Conservation (phyloP, 2,329 filamentous ascomycete species). For the Aureobasidium musti region DNA sequence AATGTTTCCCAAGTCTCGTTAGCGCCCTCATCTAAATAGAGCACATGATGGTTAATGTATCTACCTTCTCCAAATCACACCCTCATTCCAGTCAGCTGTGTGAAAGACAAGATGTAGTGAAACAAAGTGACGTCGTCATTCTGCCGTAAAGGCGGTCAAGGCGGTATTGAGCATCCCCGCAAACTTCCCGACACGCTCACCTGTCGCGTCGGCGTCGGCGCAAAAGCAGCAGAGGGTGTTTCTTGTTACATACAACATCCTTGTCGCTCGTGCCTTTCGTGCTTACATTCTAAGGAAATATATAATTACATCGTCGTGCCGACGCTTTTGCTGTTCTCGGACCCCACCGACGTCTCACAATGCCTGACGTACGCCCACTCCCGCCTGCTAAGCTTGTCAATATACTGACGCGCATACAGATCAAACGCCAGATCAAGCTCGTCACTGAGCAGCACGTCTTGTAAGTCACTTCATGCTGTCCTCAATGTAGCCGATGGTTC, state of each 20-base stretch:
- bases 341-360: constrained; percentile 29
- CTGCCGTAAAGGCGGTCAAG: constrained; percentile 9
- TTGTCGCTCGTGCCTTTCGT: neutral
- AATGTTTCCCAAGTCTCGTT: constrained; percentile 19
- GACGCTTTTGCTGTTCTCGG: neutral
- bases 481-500: neutral
- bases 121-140: neutral
- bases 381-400: constrained; percentile 14
- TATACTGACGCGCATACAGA: constrained; percentile 47
- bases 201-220: constrained; percentile 20
- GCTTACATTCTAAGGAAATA: neutral
- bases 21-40: constrained; percentile 27
- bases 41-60: constrained; percentile 29
- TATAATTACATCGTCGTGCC: constrained; percentile 5
- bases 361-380: constrained; percentile 44
- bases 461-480: constrained; percentile 58
- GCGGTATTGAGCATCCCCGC: constrained; percentile 4
- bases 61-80: constrained; percentile 13
- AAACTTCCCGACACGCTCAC: constrained; percentile 15
- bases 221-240: constrained; percentile 9
- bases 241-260: constrained; percentile 16
- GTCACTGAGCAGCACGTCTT: constrained; percentile 87
- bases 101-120: neutral
- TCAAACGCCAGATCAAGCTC: constrained; percentile 87
- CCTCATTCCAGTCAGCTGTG: neutral